Base-by-base conservation (phyloP, 1,139 yeast species). In the Scheffersomyces quercinus region DNA sequence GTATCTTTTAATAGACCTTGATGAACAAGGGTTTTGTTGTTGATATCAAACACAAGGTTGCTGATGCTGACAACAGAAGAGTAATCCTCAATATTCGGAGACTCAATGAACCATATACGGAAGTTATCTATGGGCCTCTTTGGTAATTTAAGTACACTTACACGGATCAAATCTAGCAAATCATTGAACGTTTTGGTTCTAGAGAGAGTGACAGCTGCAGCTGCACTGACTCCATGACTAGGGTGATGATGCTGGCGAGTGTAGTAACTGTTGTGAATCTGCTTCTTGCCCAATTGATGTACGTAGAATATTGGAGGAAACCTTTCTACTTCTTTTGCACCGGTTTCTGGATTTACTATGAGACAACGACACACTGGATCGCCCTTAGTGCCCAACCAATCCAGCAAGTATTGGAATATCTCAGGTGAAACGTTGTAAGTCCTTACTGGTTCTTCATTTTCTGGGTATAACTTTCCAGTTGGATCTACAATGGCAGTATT, bases 321-420 rank as follows among this genome's bases (percentile, higher is more conserved):
- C 40, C 75, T 67, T 54, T 85, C 90, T 28, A 85, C 70, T 13
- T 66, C 68, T 31, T 69, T 59, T 9, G 60, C 51, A 0, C 76
- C 78, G 7, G 69, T 64, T 11, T 62, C 60, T 5, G 60, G 58
- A 47, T 75, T 73, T 14, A 59, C 47, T 5, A 81, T 58, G 4
- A 81, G 56, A 28, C 66, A 65, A 29, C 90, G 73, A 4, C 68
- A 56, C 1, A 83, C 70, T 0, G 85, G 80, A 6, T 56, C 56
- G 0, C 75, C 73, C 3, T 62, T 52, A 12, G 77, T 40, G 0
- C 85, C 87, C 59, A 82, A 83, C 84, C 85, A 80, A 26, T 70
- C 67, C 1, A 59, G 58, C 12, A 84, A 60, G 43, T 68, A 54
- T 2, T 67, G 55, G 53, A 79, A 83, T 1, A 73, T 69, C 2